Conservation (phyloP, 148 eudicot genomes). For the Beta vulgaris region DNA sequence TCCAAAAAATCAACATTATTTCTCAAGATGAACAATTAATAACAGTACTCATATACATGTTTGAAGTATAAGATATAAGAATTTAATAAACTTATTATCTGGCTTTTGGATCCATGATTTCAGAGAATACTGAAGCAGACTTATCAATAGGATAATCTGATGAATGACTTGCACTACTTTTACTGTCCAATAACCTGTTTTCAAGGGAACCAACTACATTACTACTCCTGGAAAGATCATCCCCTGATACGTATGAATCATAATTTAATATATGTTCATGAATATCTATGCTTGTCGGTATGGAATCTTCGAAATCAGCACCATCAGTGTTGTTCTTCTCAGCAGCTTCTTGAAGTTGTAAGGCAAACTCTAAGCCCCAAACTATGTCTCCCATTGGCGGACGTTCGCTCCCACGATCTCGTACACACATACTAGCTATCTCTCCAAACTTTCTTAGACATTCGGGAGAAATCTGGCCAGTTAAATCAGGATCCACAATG, state of each 20-base stretch:
- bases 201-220: neutral
- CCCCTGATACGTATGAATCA: neutral
- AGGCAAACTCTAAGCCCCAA: slow-evolving; percentile 39
- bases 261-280: neutral
- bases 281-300: neutral
- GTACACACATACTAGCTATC: slow-evolving; percentile 35
- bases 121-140: slow-evolving; percentile 24
- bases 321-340: neutral
- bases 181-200: neutral
- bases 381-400: slow-evolving; percentile 48
- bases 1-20: too few relatives aligned
- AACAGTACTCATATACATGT: too few relatives aligned
- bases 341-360: slow-evolving; percentile 37
- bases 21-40: too few relatives aligned
- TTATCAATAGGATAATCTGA: neutral
- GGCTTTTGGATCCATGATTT: slow-evolving; percentile 17
- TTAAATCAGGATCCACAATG: slow-evolving; percentile 40
- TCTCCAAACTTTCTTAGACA: slow-evolving; percentile 42
- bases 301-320: neutral
- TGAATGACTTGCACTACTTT: neutral
- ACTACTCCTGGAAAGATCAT: neutral
- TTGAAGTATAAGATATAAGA: too few relatives aligned
- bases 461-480: slow-evolving; percentile 36
- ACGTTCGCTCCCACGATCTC: slow-evolving; percentile 29
- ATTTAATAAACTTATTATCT: slow-evolving; percentile 14